A percentile compares a stretch with the other conserved stretches of the same genome.
Evolutionary conservation across 73 alveolate species (phyloP).

Genomic region (Halteria grandinella): DNA sequence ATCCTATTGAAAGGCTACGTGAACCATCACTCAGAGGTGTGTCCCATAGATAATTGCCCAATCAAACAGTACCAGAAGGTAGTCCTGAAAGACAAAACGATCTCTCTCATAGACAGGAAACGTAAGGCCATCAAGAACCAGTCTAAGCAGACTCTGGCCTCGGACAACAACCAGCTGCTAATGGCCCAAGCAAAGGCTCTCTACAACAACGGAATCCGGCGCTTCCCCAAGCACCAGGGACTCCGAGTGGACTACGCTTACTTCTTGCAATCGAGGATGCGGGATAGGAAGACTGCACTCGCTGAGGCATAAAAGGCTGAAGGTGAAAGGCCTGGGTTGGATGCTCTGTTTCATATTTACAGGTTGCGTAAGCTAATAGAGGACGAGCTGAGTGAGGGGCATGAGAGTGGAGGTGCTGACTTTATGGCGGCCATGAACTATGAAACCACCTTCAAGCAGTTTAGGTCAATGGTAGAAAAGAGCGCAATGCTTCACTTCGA

Average conservation of each 20-base stretch:
- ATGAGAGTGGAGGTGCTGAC: constrained; percentile 87
- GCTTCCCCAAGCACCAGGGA: constrained; percentile 85
- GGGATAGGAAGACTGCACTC: constrained; percentile 86
- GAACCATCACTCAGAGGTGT: constrained; percentile 87
- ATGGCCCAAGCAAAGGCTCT: constrained; percentile 82
- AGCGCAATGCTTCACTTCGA: constrained; percentile 84
- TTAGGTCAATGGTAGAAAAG: constrained; percentile 76
- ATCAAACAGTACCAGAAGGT: constrained; percentile 54
- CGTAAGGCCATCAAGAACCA: not conserved
- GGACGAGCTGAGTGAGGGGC: constrained; percentile 74
- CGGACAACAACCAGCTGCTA: constrained; percentile 52
- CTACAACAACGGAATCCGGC: constrained; percentile 80
- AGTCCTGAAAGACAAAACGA: constrained; percentile 1
- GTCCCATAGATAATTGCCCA: constrained; percentile 87
- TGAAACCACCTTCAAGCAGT: constrained; percentile 74
- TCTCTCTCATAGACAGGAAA: not conserved
- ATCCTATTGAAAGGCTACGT: constrained; percentile 91
- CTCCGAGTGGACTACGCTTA: constrained; percentile 85
- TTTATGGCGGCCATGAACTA: constrained; percentile 79
- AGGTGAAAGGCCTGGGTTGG: constrained; percentile 86
- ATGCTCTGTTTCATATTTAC: constrained; percentile 83
- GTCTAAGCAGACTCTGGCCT: not conserved
- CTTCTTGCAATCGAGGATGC: constrained; percentile 87
- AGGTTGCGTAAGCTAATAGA: constrained; percentile 76
- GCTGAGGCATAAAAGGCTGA: constrained; percentile 76